phyloP scores from a whole-genome alignment of 176 grass and related monocot genomes.

The Musa troglodytarum region DNA sequence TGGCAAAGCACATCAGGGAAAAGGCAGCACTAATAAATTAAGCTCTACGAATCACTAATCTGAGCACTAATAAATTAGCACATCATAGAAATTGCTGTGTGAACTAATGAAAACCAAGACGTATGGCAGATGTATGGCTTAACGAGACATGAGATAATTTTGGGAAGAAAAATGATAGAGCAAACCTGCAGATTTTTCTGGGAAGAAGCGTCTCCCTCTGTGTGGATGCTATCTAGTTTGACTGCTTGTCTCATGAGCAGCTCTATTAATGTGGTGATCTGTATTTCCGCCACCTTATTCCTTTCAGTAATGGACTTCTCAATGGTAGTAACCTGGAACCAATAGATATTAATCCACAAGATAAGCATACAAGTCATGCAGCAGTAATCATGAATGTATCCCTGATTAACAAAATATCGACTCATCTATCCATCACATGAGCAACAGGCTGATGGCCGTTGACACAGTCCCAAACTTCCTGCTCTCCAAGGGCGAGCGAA shows the following conservation, averaged over 20 bases:
- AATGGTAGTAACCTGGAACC: slow-evolving; percentile 50
- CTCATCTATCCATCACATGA: too few species aligned
- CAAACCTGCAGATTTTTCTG: slow-evolving; percentile 85
- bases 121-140: neutral
- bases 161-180: neutral
- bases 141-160: neutral
- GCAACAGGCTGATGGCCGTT: too few species aligned
- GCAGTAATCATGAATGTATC: neutral
- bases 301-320: slow-evolving; percentile 70
- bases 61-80: too few species aligned
- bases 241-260: slow-evolving; percentile 88
- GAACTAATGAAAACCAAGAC: neutral
- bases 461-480: too few species aligned
- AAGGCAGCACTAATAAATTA: neutral
- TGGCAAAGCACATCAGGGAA: too few species aligned
- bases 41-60: neutral
- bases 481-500: too few species aligned
- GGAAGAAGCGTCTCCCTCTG: slow-evolving; percentile 41
- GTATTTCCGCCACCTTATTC: slow-evolving; percentile 78
- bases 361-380: neutral
- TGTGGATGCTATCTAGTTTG: slow-evolving; percentile 72
- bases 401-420: too few species aligned
- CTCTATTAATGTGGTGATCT: slow-evolving; percentile 91
- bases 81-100: too few species aligned
- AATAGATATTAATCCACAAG: slow-evolving; percentile 2